Conservation (phyloP, 2,329 filamentous ascomycete species). For the Colletotrichum acutatum region DNA sequence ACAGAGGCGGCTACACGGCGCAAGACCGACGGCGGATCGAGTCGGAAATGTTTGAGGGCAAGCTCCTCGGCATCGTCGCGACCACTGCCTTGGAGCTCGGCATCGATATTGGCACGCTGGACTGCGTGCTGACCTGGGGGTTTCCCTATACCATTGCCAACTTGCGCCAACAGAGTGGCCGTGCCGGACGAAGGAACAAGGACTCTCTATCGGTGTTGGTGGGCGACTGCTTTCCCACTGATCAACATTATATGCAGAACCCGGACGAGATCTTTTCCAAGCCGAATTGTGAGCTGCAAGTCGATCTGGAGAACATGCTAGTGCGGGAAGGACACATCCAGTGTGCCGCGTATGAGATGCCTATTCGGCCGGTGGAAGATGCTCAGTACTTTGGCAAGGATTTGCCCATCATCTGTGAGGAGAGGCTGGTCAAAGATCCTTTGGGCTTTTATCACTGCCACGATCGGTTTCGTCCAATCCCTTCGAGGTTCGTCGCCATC, state of each 20-base stretch:
- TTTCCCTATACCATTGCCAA: slow-evolving; percentile 98
- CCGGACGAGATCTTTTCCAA: slow-evolving; percentile 93
- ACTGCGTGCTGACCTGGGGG: slow-evolving; percentile 92
- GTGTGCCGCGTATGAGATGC: slow-evolving; percentile 95
- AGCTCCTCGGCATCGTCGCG: slow-evolving; percentile 90
- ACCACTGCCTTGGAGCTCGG: slow-evolving; percentile 94
- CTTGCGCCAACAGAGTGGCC: slow-evolving; percentile 91
- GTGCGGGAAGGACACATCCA: slow-evolving; percentile 94
- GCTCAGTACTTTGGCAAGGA: slow-evolving; percentile 81
- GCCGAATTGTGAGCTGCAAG: slow-evolving; percentile 87
- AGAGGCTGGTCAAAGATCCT: slow-evolving; percentile 78
- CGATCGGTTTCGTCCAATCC: slow-evolving; percentile 85
- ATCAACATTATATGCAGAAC: slow-evolving; percentile 98
- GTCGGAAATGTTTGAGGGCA: slow-evolving; percentile 96
- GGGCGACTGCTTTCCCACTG: slow-evolving; percentile 88
- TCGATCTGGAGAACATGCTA: slow-evolving; percentile 92
- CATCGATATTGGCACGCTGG: slow-evolving; percentile 93
- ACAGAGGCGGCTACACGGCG: slow-evolving; percentile 93
- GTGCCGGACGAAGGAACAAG: slow-evolving; percentile 90
- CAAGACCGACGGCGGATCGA: slow-evolving; percentile 91
- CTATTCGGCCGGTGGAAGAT: slow-evolving; percentile 83
- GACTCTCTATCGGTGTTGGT: slow-evolving; percentile 92
- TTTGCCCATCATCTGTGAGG: slow-evolving; percentile 75
- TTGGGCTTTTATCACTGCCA: slow-evolving; percentile 91
- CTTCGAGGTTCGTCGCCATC: slow-evolving; percentile 86